Base-by-base conservation (phyloP, 2,329 filamentous ascomycete species). In the Neobulgaria alba region DNA sequence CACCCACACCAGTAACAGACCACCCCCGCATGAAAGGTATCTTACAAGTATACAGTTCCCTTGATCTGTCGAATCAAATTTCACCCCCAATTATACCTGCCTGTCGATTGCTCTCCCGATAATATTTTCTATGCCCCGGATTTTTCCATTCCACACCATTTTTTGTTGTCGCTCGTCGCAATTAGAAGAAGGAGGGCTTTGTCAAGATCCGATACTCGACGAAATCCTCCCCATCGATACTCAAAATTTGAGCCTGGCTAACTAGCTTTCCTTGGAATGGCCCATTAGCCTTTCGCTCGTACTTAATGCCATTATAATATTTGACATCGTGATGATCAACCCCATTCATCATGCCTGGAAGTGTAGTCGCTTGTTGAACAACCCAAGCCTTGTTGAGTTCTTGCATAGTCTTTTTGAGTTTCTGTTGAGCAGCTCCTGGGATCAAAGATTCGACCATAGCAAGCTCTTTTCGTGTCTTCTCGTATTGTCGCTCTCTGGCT, bases 181-280 rank as follows among this genome's bases (percentile, higher is more conserved):
- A n/a, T 19, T 33, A 37, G n/a, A 34, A 79, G 52, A 80, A 80
- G 0, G 67, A 71, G 0, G 75, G 75, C 60, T 78, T 80, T 1
- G 73, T 79, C 18, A 82, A 67, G 1, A 82, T 74, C 2, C 77
- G 69, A 48, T 81, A 81, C 56, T 81, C 77, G 23, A 82, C 75
- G 45, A 77, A 82, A 47, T 81, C 77, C 55, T 81, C 77, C 16
- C 76, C 77, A 44, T 81, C 75, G 44, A 82, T 81, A 35, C 64
- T 78, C 51, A 81, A 69, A 16, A 81, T 75, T 8, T 69, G 71
- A 4, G 76, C 73, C 45, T 75, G 69, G 34, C 73, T 77, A 20
- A 78, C 75, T n/a, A 80, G 68, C 55, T 79, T 78, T 17, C 76
- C 77, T 46, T 69, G 65, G 44, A 81, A 79, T 0, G 75, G 75